phyloP scores from a whole-genome alignment of 2,329 filamentous ascomycete species.

The Mollisiaceae sp. region DNA sequence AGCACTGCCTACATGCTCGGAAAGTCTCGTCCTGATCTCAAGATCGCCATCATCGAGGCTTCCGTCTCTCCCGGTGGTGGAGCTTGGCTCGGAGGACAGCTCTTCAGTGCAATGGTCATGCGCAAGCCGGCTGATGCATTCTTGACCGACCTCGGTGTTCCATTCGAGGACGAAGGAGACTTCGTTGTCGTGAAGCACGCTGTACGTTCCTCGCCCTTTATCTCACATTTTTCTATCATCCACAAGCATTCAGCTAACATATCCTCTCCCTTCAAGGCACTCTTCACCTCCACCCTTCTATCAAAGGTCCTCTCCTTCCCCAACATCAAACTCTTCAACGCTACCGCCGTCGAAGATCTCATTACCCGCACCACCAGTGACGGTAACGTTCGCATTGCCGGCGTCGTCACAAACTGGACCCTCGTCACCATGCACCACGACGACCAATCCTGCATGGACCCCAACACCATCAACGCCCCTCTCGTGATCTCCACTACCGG shows the following conservation, averaged over 20 bases:
- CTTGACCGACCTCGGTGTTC: conserved; percentile 78
- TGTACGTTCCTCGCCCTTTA: conserved; percentile 32
- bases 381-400: conserved; percentile 71
- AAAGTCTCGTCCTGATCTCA: conserved; percentile 83
- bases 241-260: neutral
- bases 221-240: neutral
- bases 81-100: conserved; percentile 91
- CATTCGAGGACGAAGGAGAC: conserved; percentile 86
- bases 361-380: conserved; percentile 72
- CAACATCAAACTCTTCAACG: conserved; percentile 97
- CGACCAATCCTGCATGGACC: conserved; percentile 95
- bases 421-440: conserved; percentile 86
- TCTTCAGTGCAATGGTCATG: conserved; percentile 96
- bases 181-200: conserved; percentile 95
- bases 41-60: conserved; percentile 90
- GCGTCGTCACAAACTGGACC: conserved; percentile 96
- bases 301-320: conserved; percentile 82
- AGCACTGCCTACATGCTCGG: conserved; percentile 84
- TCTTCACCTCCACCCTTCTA: conserved; percentile 89
- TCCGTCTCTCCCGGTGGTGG: conserved; percentile 86
- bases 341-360: conserved; percentile 88
- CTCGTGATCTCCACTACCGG: conserved; percentile 89
- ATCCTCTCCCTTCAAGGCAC: conserved; percentile 50
- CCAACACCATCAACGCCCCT: conserved; percentile 94
- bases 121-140: conserved; percentile 90